Evolutionary conservation across 768 basidiomycete genomes (phyloP), one percentile per base, ranked within the genome.

Genomic region (Lepiota venenata): DNA sequence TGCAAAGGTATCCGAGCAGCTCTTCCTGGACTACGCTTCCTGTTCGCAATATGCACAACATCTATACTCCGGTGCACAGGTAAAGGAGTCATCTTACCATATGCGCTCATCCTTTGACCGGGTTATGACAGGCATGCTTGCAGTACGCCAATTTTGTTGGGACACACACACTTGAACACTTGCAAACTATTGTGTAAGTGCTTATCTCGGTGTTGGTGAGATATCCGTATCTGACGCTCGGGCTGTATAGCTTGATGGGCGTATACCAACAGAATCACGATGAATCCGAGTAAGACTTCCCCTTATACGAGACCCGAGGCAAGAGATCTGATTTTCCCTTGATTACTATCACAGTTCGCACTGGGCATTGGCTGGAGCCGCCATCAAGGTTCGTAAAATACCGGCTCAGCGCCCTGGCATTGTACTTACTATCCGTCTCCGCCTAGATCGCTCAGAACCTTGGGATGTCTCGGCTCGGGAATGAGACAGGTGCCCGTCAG

Each of bases 241-340:
- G 32, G 10, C 27, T 11, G 60, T 40, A 47, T 42, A 66, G 65
- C 18, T 58, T 66, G 40, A 66, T 63, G 64, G 60, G 65, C 11
- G 60, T 66, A 15, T 66, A 66, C 52, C 64, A 63, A 43, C 65
- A 66, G 29, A 66, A 66, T 47, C 57, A 60, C 16, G 64, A 61
- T 41, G 62, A 66, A 38, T 60, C 65, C 12, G 65, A 64, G 65
- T 66, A 22, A n/a, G 65, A 16, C 18, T 32, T 32, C 32, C 32
- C 32, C 32, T 9, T 32, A 32, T 32, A 32, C 32, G 32, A 32
- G 10, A 11, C 3, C 6, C 10, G 32, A 11, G 32, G 9, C 10
- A 7, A 32, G 10, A 32, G 9, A 36, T 35, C 10, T 36, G 29
- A 15, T 22, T 32, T 48, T 15, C 9, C 22, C 38, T 36, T 21